These are phyloP conservation scores for Atkinsonella hypoxylon DNA, from an alignment of 2,329 filamentous ascomycete genomes.

Conservation along the genomic window DNA sequence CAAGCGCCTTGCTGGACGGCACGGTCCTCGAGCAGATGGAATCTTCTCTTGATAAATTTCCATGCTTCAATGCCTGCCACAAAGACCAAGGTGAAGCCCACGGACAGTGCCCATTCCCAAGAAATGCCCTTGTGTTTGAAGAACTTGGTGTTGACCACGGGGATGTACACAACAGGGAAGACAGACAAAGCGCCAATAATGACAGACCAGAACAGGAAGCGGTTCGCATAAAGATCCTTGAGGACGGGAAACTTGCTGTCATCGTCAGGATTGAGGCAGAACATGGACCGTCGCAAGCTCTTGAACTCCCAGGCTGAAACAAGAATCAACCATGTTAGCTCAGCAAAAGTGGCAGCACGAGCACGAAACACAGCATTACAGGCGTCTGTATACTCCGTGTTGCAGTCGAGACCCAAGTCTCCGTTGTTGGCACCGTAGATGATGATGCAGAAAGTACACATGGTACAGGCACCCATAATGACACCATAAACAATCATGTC, in stretches of 20 bases:
- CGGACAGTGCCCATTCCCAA: constrained; percentile 65
- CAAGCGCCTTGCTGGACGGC: constrained; percentile 38
- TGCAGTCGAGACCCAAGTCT: constrained; percentile 49
- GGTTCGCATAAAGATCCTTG: constrained; percentile 55
- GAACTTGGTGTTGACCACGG: constrained; percentile 54
- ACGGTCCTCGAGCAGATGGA: constrained; percentile 38
- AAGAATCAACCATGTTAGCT: constrained; percentile 61
- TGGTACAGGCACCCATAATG: constrained; percentile 61
- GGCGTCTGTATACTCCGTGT: constrained; percentile 40
- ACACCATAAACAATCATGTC: constrained; percentile 73
- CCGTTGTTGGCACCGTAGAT: constrained; percentile 44
- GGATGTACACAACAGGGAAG: constrained; percentile 61
- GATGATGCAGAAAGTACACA: constrained; percentile 54
- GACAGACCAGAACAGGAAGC: constrained; percentile 59
- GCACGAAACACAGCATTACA: constrained; percentile 56
- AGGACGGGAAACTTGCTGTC: constrained; percentile 40
- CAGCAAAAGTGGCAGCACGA: constrained; percentile 60
- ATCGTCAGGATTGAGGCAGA: constrained; percentile 48
- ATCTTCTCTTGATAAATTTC: constrained; percentile 55
- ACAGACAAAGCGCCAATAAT: constrained; percentile 47
- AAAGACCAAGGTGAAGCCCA: constrained; percentile 52
- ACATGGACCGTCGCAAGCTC: constrained; percentile 58
- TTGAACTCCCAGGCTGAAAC: constrained; percentile 72
- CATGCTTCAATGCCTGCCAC: constrained; percentile 57
- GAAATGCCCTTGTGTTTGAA: constrained; percentile 61